phyloP scores from a whole-genome alignment of 2,329 filamentous ascomycete species.

The Cercospora brassicicola region DNA sequence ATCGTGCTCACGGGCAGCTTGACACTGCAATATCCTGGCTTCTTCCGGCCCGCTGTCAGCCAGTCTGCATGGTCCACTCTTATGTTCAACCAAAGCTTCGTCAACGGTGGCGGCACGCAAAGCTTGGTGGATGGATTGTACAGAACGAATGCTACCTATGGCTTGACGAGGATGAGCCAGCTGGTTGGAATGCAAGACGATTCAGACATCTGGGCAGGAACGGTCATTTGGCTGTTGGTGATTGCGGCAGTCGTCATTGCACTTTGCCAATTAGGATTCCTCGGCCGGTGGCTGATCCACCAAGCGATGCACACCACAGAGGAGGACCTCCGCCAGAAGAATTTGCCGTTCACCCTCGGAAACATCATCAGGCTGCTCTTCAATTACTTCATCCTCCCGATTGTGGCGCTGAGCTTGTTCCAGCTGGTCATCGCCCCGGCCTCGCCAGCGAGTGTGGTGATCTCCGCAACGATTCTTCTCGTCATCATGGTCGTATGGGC shows the following conservation, averaged over 20 bases:
- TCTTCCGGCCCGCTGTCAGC: slow-evolving; percentile 87
- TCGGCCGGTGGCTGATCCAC: slow-evolving; percentile 73
- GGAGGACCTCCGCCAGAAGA: slow-evolving; percentile 87
- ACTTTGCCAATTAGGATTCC: slow-evolving; percentile 74
- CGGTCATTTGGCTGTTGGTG: slow-evolving; percentile 85
- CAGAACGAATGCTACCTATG: slow-evolving; percentile 70
- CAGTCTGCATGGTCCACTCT: slow-evolving; percentile 84
- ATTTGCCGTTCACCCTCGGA: slow-evolving; percentile 71
- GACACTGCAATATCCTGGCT: slow-evolving; percentile 86
- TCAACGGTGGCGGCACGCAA: slow-evolving; percentile 66
- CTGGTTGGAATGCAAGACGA: slow-evolving; percentile 75
- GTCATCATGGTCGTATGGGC: slow-evolving; percentile 71
- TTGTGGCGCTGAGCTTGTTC: slow-evolving; percentile 84
- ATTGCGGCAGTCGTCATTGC: slow-evolving; percentile 68
- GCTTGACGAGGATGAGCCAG: slow-evolving; percentile 75
- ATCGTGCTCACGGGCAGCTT: slow-evolving; percentile 83
- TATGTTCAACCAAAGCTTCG: slow-evolving; percentile 90
- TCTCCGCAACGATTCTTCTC: slow-evolving; percentile 72
- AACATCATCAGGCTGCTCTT: slow-evolving; percentile 75
- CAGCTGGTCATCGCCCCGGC: slow-evolving; percentile 74
- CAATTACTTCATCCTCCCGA: slow-evolving; percentile 87
- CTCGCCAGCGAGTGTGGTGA: slow-evolving; percentile 71
- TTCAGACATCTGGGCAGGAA: slow-evolving; percentile 87
- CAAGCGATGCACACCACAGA: slow-evolving; percentile 69
- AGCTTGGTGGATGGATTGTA: slow-evolving; percentile 85